Conservation (phyloP, 164 flowering plant genomes). For the Houttuynia cordata region DNA sequence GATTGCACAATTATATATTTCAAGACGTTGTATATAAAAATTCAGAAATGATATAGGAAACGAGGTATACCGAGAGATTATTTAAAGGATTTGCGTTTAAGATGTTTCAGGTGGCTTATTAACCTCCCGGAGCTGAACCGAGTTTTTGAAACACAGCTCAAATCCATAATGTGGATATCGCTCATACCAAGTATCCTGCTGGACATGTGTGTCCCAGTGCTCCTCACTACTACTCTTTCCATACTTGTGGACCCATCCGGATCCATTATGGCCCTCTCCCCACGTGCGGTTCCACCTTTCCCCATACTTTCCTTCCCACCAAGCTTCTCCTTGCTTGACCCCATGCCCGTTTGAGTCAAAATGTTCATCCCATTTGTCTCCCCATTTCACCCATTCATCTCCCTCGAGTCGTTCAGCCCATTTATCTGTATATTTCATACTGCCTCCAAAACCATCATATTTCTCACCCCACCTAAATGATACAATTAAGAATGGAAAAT, state of each 20-base stretch:
- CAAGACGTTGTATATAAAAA: too few species aligned
- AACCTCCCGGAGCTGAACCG: slow-evolving; percentile 69
- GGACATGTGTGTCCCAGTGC: slow-evolving; percentile 90
- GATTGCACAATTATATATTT: not conserved
- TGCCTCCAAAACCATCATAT: slow-evolving; percentile 81
- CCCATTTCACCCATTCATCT: slow-evolving; percentile 92
- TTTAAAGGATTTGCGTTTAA: not conserved
- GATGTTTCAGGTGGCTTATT: slow-evolving; percentile 41
- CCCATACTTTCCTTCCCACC: slow-evolving; percentile 93
- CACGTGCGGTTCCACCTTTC: slow-evolving; percentile 94
- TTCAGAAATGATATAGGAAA: too few species aligned
- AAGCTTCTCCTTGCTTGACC: slow-evolving; percentile 90
- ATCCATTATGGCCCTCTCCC: slow-evolving; percentile 93
- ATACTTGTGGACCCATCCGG: slow-evolving; percentile 98
- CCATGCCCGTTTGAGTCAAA: slow-evolving; percentile 59
- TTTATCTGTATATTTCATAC: slow-evolving; percentile 94
- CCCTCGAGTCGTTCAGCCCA: slow-evolving; percentile 91
- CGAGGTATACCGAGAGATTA: too few species aligned
- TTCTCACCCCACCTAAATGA: slow-evolving; percentile 91
- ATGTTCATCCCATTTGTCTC: slow-evolving; percentile 97
- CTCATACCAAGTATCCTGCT: slow-evolving; percentile 91
- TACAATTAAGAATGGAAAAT: not conserved
- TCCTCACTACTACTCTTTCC: slow-evolving; percentile 95
- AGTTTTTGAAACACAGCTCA: slow-evolving; percentile 69
- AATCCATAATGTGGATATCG: slow-evolving; percentile 84